Percentiles rank a stretch among this genome's conserved stretches.
Evolutionary conservation across 2,329 filamentous ascomycete genomes (phyloP).

Genomic region (Macroventuria anomochaeta): DNA sequence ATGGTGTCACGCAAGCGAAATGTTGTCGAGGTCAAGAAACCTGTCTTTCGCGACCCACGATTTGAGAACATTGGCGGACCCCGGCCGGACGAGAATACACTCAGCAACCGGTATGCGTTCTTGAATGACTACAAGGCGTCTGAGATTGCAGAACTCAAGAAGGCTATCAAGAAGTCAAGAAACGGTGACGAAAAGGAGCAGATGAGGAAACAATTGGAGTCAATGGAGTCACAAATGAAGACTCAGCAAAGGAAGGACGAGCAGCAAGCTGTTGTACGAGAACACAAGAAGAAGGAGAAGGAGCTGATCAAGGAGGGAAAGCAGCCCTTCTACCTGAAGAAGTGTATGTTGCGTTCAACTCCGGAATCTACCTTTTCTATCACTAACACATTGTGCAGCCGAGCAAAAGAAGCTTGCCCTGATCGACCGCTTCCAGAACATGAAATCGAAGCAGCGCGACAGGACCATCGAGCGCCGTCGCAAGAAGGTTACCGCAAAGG

Average conservation of each 20-base stretch:
- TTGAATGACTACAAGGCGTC: slow-evolving; percentile 81
- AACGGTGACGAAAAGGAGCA: slow-evolving; percentile 69
- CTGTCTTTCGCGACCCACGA: slow-evolving; percentile 76
- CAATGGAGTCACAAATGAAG: slow-evolving; percentile 80
- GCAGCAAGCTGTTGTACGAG: slow-evolving; percentile 70
- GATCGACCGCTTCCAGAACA: slow-evolving; percentile 76
- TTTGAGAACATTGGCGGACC: slow-evolving; percentile 73
- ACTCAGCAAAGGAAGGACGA: slow-evolving; percentile 73
- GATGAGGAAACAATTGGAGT: slow-evolving; percentile 75
- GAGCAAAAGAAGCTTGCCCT: slow-evolving; percentile 89
- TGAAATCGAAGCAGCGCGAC: slow-evolving; percentile 86
- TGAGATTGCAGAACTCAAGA: slow-evolving; percentile 80
- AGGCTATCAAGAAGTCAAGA: slow-evolving; percentile 71
- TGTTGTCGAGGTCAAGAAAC: slow-evolving; percentile 69
- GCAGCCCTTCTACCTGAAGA: slow-evolving; percentile 92
- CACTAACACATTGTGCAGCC: slow-evolving; percentile 50
- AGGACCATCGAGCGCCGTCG: slow-evolving; percentile 83
- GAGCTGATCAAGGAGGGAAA: slow-evolving; percentile 86
- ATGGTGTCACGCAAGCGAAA: slow-evolving; percentile 82
- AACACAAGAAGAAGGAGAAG: slow-evolving; percentile 83
- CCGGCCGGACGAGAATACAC: slow-evolving; percentile 62
- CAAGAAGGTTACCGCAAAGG: slow-evolving; percentile 87
- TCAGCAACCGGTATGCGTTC: slow-evolving; percentile 82
- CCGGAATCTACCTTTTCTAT: too few relatives aligned
- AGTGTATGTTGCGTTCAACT: slow-evolving; percentile 52